Base-by-base conservation (phyloP, 1,284 basidiomycete species). In the Meira nashicola region DNA sequence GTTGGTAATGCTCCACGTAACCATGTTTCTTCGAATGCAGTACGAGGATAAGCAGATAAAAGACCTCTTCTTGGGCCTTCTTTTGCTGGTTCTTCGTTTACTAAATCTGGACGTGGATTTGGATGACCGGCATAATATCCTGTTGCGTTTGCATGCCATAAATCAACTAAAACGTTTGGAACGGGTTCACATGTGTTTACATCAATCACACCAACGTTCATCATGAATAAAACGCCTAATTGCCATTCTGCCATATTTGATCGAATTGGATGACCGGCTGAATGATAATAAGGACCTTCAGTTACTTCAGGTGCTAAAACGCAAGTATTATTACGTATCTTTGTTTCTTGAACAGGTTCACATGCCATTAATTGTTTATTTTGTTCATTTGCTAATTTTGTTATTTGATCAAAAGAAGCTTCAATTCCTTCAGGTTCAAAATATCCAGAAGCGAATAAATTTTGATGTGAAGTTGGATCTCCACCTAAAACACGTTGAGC, bases 191-290 rank as follows among this genome's bases (percentile, higher is more conserved):
- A 89, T 1, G 86, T 88, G 66, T 86, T 83, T 8, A 87, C 84
- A 67, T 89, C 87, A 59, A 89, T 86, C 8, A 88, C 84, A 37
- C 86, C 86, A 43, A 88, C 86, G 66, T 88, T 85, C 63, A 88
- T 81, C 58, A 81, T 72, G 67, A 85, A 79, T 37, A 79, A 74
- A 7, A 85, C 73, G 54, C 84, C 84, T 15, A 82, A 70, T 75
- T 84, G 81, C 64, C 80, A 78, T 59, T 84, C 84, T 33, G 80
- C 81, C 68, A 85, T 80, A 77, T 85, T 82, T 55, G 78, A 71
- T 37, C 83, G 82, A 55, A 85, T 77, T 33, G 80, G 80, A 78
- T 84, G 80, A 10, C 79, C 77, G 52, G 70, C 75, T 39, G 65
- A 66, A 73, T 82, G 81, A 66, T 82, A 83, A 74, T 83, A 83